Percentiles rank a stretch among this genome's conserved stretches.
Conservation (phyloP, 352 stramenopile species). For the Pythium rhizo-oryzae region DNA sequence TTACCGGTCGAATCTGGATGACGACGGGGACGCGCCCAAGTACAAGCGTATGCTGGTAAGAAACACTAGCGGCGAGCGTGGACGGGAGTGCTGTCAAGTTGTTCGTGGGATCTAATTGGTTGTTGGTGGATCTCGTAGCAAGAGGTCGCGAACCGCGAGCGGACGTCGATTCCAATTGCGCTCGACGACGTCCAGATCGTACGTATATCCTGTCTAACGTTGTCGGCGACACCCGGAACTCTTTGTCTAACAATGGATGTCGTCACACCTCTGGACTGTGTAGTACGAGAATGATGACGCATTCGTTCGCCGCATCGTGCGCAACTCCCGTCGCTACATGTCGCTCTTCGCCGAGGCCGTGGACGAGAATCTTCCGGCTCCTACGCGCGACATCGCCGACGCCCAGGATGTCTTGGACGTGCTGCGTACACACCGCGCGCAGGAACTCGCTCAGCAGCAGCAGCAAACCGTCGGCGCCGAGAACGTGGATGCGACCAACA, state of each 20-base stretch:
- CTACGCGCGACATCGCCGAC: slow-evolving; percentile 80
- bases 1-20: slow-evolving; percentile 80
- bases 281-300: slow-evolving; percentile 82
- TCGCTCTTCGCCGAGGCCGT: slow-evolving; percentile 89
- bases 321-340: slow-evolving; percentile 89
- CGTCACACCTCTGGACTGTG: background rate
- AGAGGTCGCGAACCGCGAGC: slow-evolving; percentile 88
- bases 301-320: slow-evolving; percentile 84
- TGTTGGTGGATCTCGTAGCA: slow-evolving; percentile 41
- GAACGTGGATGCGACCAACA: slow-evolving; percentile 40
- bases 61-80: too few relatives aligned
- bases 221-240: too few relatives aligned
- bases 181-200: slow-evolving; percentile 85
- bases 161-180: slow-evolving; percentile 74
- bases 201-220: slow-evolving; percentile 13
- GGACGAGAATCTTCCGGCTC: slow-evolving; percentile 83
- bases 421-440: slow-evolving; percentile 70
- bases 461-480: slow-evolving; percentile 41
- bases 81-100: background rate
- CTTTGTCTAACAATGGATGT: background rate
- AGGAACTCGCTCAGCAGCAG: slow-evolving; percentile 66
- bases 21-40: slow-evolving; percentile 61
- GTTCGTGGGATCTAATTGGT: background rate
- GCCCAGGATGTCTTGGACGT: slow-evolving; percentile 87
- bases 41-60: slow-evolving; percentile 82